phyloP scores from a whole-genome alignment of 345 rosid species.

The Lagerstroemia speciosa region DNA sequence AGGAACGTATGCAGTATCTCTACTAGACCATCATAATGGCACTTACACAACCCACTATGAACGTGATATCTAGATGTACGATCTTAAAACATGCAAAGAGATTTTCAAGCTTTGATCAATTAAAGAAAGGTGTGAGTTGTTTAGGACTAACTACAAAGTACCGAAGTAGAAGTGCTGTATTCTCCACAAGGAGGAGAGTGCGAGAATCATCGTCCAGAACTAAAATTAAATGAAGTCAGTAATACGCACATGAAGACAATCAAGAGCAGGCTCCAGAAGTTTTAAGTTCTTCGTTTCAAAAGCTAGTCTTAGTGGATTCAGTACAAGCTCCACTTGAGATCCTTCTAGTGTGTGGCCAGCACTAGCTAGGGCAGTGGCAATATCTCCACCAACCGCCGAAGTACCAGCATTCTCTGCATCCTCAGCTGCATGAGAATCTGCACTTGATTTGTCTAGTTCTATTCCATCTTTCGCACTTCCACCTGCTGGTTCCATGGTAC shows the following conservation, averaged over 20 bases:
- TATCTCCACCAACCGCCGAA: constrained; percentile 28
- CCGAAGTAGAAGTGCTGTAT: neutral
- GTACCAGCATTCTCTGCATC: constrained; percentile 33
- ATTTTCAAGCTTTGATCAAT: neutral
- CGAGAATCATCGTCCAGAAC: neutral
- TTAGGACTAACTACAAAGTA: neutral
- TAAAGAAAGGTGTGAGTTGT: neutral
- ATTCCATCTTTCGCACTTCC: constrained; percentile 35
- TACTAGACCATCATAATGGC: neutral
- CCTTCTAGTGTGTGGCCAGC: constrained; percentile 83
- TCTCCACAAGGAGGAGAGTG: neutral
- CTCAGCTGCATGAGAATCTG: constrained; percentile 24
- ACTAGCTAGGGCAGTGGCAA: constrained; percentile 52
- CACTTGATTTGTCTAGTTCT: constrained; percentile 28
- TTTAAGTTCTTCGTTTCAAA: constrained; percentile 86
- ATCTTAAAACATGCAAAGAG: neutral
- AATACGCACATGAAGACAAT: constrained; percentile 87
- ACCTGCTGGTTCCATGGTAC: constrained; percentile 53
- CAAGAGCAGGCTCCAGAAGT: constrained; percentile 87
- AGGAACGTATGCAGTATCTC: neutral
- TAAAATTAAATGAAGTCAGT: neutral
- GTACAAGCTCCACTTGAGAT: constrained; percentile 76
- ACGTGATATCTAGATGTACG: neutral
- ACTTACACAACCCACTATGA: neutral
- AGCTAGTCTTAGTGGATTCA: constrained; percentile 88